Evolutionary conservation across 257 asterid species (phyloP).

Genomic region (Nicotiana noctiflora): DNA sequence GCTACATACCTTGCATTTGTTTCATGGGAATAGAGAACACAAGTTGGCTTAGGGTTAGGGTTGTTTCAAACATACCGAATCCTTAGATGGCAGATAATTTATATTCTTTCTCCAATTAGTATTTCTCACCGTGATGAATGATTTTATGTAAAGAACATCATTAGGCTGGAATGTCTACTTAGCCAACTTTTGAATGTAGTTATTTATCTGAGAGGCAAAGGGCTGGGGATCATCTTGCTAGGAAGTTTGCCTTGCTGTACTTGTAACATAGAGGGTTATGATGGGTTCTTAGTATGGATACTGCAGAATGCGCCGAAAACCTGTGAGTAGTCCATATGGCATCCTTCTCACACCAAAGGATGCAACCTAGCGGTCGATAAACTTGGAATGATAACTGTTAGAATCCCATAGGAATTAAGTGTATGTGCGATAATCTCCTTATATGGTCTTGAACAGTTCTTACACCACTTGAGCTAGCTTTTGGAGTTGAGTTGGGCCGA

Average conservation of each 20-base stretch:
- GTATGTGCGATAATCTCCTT: not conserved
- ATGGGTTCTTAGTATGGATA: not conserved
- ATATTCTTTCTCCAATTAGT: not conserved
- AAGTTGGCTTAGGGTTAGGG: not conserved
- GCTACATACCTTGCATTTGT: not conserved
- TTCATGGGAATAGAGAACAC: not conserved
- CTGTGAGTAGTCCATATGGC: not conserved
- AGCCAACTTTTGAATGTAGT: not conserved
- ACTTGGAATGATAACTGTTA: not conserved
- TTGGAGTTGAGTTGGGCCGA: not conserved
- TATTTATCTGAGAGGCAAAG: not conserved
- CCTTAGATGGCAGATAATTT: not conserved
- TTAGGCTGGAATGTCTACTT: not conserved
- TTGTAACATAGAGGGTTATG: not conserved
- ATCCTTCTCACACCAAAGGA: not conserved
- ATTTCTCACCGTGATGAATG: not conserved
- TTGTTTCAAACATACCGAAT: not conserved
- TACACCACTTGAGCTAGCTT: not conserved
- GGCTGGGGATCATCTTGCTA: not conserved
- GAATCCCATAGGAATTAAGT: not conserved
- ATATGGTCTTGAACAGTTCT: not conserved
- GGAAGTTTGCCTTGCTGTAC: not conserved
- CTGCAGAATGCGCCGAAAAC: not conserved
- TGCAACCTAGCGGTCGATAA: not conserved
- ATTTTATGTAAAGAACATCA: not conserved